These are phyloP conservation scores for Fraxinus excelsior DNA, from an alignment of 257 asterid genomes.

Conservation along the genomic window DNA sequence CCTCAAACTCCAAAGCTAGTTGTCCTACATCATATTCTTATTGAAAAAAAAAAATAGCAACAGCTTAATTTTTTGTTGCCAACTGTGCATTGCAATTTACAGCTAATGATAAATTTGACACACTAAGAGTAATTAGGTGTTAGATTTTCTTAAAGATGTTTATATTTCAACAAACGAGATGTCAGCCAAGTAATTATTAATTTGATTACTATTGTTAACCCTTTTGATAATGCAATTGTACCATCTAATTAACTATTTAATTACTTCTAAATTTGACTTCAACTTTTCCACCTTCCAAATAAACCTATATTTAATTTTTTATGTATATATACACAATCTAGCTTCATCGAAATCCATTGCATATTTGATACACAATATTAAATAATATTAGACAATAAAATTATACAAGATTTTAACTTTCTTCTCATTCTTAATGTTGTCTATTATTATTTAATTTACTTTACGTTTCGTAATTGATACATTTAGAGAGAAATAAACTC, in stretches of 20 bases:
- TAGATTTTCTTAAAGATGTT: constrained; percentile 28
- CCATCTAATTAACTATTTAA: constrained; percentile 33
- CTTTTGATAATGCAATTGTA: constrained; percentile 45
- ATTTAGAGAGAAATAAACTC: too few species aligned
- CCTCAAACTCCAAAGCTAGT: too few species aligned
- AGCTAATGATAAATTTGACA: constrained; percentile 44
- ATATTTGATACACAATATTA: too few species aligned
- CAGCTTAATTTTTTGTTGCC: background rate
- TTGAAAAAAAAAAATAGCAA: background rate
- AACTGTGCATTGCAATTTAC: constrained; percentile 14
- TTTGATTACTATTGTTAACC: constrained; percentile 45
- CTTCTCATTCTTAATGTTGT: too few species aligned
- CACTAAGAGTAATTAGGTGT: constrained; percentile 35
- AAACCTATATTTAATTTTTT: background rate
- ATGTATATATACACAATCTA: background rate
- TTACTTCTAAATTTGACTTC: background rate
- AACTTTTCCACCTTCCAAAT: background rate
- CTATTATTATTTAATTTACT: too few species aligned
- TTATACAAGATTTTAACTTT: too few species aligned
- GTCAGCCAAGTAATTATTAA: constrained; percentile 24
- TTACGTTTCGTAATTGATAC: too few species aligned
- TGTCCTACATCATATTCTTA: too few species aligned
- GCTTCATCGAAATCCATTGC: background rate
- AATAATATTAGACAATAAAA: too few species aligned
- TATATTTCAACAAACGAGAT: constrained; percentile 36